Evolutionary conservation across 2,329 filamentous ascomycete species (phyloP).

Genomic region (Pseudopyrenochaeta lycopersici): DNA sequence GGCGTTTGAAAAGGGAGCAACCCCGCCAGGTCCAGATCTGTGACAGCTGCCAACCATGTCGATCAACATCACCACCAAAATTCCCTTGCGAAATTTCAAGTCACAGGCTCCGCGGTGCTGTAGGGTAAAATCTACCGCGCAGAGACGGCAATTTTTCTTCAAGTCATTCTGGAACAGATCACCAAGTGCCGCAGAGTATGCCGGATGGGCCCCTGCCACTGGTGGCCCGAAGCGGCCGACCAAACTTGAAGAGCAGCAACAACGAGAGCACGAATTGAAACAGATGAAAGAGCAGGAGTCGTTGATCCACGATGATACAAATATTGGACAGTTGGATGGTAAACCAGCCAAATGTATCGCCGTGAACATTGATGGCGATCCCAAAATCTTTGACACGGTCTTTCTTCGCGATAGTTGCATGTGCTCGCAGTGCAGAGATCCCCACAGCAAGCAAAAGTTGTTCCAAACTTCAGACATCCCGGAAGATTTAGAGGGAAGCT

Average conservation of each 20-base stretch:
- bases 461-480: conserved; percentile 74
- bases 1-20: conserved; percentile 26
- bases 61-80: conserved; percentile 32
- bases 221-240: conserved; percentile 28
- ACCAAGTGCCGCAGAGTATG: conserved; percentile 22
- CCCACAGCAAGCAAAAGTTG: conserved; percentile 68
- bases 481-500: conserved; percentile 45
- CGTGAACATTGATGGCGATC: conserved; percentile 43
- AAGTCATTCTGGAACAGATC: conserved; percentile 29
- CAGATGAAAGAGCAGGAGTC: conserved; percentile 19
- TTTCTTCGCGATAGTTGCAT: conserved; percentile 67
- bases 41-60: conserved; percentile 35
- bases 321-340: conserved; percentile 31
- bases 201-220: conserved; percentile 30
- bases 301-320: conserved; percentile 6
- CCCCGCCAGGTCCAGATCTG: conserved; percentile 15
- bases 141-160: conserved; percentile 23
- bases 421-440: conserved; percentile 66
- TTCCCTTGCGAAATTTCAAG: conserved; percentile 5
- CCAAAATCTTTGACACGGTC: conserved; percentile 42
- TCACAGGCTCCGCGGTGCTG: neutral
- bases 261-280: conserved; percentile 18
- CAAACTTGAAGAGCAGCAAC: conserved; percentile 23
- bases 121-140: neutral
- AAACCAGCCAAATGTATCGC: conserved; percentile 38